Evolutionary conservation across 805 yeast genomes (phyloP).

Genomic region (Kurtzmaniella fragi): DNA sequence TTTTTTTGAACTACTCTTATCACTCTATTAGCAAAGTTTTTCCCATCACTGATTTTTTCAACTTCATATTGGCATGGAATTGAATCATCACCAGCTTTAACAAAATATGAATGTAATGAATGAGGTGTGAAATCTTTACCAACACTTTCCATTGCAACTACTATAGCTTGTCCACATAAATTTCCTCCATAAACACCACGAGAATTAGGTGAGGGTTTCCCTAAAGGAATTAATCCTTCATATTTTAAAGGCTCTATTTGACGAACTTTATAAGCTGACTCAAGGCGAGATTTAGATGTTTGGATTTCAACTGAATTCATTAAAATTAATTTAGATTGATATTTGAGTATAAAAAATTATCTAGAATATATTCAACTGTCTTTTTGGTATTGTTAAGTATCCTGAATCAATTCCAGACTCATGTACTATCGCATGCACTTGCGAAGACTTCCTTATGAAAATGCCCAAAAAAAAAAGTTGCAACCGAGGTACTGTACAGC

Average conservation of each 20-base stretch:
- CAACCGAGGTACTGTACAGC: too few species aligned
- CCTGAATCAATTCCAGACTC: too few species aligned
- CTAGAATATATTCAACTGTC: too few species aligned
- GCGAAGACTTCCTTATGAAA: too few species aligned
- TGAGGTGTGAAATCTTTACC: slow-evolving; percentile 33
- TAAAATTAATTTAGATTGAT: too few species aligned
- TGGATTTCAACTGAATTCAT: too few species aligned
- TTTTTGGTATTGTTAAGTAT: too few species aligned
- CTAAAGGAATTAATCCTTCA: slow-evolving; percentile 13
- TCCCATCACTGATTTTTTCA: slow-evolving; percentile 30
- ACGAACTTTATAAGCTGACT: slow-evolving; percentile 11
- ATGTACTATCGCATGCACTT: too few species aligned
- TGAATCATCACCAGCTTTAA: slow-evolving; percentile 32
- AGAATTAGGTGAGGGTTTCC: slow-evolving; percentile 15
- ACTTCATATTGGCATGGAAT: slow-evolving; percentile 26
- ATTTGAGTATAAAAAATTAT: too few species aligned
- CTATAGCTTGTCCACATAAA: slow-evolving; percentile 27
- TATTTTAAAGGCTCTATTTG: slow-evolving; percentile 6
- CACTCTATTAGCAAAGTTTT: slow-evolving; percentile 29
- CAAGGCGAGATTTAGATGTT: slow-evolving; percentile 5
- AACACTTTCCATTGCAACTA: slow-evolving; percentile 31
- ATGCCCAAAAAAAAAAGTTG: too few species aligned
- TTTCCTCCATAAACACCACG: slow-evolving; percentile 41
- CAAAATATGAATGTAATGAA: slow-evolving; percentile 36
- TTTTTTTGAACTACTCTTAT: slow-evolving; percentile 26